A percentile compares a stretch with the other conserved stretches of the same genome.
Conservation (phyloP, 306 rosid species). For the Acacia acuminata region DNA sequence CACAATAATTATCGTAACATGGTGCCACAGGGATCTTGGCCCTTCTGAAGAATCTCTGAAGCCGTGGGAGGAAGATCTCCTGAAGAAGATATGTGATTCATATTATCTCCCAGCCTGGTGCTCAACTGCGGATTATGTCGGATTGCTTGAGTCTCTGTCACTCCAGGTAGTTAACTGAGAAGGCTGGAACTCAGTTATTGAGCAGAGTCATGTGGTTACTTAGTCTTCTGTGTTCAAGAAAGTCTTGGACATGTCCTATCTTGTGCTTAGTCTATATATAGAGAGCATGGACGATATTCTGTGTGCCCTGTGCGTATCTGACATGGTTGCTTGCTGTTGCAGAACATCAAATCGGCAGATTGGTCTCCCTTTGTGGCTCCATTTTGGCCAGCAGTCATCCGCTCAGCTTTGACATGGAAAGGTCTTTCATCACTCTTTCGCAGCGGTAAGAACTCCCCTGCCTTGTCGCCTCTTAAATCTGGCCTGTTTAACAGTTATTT, state of each 20-base stretch:
- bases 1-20: constrained; percentile 80
- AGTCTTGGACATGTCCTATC: background rate
- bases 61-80: constrained; percentile 69
- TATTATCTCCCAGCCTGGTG: constrained; percentile 97
- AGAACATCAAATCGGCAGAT: constrained; percentile 83
- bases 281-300: background rate
- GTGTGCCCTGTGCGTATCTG: background rate
- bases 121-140: constrained; percentile 79
- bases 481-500: background rate
- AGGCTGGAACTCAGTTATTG: background rate
- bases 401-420: constrained; percentile 78
- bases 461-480: background rate
- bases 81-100: constrained; percentile 72
- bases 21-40: constrained; percentile 93
- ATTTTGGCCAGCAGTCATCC: constrained; percentile 96
- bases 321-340: constrained; percentile 10
- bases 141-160: constrained; percentile 51
- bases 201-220: background rate
- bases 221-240: background rate
- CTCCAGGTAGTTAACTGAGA: constrained; percentile 54
- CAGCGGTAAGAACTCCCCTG: constrained; percentile 46
- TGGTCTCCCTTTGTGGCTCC: constrained; percentile 88
- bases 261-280: background rate
- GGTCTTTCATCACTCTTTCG: constrained; percentile 74
- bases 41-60: constrained; percentile 58